Base-by-base conservation (phyloP, 2,329 filamentous ascomycete genomes). In the Exophiala bonariae region DNA sequence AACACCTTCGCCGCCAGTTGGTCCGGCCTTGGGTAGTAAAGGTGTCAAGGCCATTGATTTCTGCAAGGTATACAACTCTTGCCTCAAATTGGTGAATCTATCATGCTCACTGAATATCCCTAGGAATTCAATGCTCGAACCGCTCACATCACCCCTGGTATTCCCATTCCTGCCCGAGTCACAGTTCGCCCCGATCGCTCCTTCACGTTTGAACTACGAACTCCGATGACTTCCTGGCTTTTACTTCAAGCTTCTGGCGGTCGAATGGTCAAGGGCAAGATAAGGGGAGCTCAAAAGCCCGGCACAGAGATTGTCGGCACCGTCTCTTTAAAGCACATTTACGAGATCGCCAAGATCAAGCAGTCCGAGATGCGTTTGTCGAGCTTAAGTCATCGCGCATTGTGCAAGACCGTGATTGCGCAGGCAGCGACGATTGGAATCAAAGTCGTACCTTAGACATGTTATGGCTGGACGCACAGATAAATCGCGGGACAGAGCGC, bases 41-140 rank as follows among this genome's bases (percentile, higher is more conserved):
- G 93, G 93, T 77, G 87, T 99, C 54, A 99, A 99, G 77, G 95
- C 88, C 49, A 99, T 99, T 86, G 93, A 99, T 73, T 99, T 97
- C 69, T 97, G 93, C 83, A 97, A 97, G 80, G 92, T 95, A 67
- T 65, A 45, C 31, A 38, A 35, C 23, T n/a, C n/a, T 48, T 18
- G 17, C 28, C 38, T 46, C 35, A 3, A n/a, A 13, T 18, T 18
- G n/a, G 18, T 44, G 13, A 17, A 16, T 10, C 23, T 38, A 13
- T 10, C 16, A 36, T 33, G 32, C 30, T 49, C 30, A 53, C 52
- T 51, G 16, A n/a, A n/a, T n/a, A n/a, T 33, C 46, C 44, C 28
- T 59, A 97, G 92, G 93, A 97, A 72, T 97, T 97, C 80, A 97
- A 97, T 67, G 92, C 92, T 26, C 79, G 91, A 62, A 99, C 93